A percentile compares a stretch with the other conserved stretches of the same genome.
phyloP scores from a whole-genome alignment of 2,329 filamentous ascomycete species.

The Phaeophleospora eucalypticola region DNA sequence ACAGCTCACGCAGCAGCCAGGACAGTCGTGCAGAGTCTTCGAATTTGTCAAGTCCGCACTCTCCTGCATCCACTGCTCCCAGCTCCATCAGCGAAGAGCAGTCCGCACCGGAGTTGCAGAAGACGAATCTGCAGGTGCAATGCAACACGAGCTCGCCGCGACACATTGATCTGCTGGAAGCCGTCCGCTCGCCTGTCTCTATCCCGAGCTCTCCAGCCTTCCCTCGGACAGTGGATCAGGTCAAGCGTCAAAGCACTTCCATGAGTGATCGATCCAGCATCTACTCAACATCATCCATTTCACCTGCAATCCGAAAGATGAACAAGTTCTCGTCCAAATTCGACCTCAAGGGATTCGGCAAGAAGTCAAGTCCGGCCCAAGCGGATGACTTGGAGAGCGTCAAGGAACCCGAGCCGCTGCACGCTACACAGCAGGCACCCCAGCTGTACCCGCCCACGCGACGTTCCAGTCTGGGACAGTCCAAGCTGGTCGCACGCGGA shows the following conservation, averaged over 20 bases:
- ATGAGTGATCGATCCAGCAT: slow-evolving; percentile 1
- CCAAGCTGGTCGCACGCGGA: slow-evolving; percentile 31
- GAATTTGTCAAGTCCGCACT: slow-evolving; percentile 12
- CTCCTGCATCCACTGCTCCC: slow-evolving; percentile 22
- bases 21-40: slow-evolving; percentile 13
- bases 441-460: slow-evolving; percentile 12
- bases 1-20: slow-evolving; percentile 18
- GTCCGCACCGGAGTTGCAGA: slow-evolving; percentile 1
- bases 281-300: slow-evolving; percentile 7
- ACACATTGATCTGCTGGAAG: slow-evolving; percentile 20
- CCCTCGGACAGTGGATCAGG: not conserved
- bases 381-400: slow-evolving; percentile 11
- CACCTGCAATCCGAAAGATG: slow-evolving; percentile 12
- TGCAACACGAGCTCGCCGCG: not conserved
- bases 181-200: slow-evolving; percentile 4
- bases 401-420: slow-evolving; percentile 6
- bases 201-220: not conserved
- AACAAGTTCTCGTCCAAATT: slow-evolving; percentile 24
- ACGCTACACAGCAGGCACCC: slow-evolving; percentile 8
- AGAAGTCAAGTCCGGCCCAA: slow-evolving; percentile 6
- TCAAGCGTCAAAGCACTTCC: slow-evolving; percentile 1
- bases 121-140: not conserved
- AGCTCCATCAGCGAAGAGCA: slow-evolving; percentile 20
- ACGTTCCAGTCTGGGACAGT: slow-evolving; percentile 15
- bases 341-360: slow-evolving; percentile 19